Conservation (phyloP, 2,329 filamentous ascomycete genomes). For the Graphilbum ipis-grandicollis region DNA sequence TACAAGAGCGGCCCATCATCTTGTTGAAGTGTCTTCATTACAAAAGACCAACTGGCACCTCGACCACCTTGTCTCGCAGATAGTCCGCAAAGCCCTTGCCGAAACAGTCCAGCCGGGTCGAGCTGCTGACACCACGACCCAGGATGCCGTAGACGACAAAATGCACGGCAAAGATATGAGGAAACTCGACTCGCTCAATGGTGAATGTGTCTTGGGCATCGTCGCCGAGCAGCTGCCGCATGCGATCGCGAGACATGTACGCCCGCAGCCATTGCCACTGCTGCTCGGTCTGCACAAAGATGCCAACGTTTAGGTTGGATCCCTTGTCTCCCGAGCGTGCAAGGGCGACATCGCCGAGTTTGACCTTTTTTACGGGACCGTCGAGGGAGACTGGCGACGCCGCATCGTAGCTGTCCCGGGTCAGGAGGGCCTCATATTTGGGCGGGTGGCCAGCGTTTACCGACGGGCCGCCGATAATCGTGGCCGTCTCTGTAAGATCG, state of each 20-base stretch:
- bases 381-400: not conserved
- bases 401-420: constrained; percentile 3
- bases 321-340: constrained; percentile 17
- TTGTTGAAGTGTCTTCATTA: too few relatives aligned
- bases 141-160: constrained; percentile 25
- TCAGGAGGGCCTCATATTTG: constrained; percentile 5
- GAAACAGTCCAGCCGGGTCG: constrained; percentile 29
- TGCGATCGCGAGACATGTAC: constrained; percentile 16
- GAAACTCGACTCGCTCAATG: constrained; percentile 29
- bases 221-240: constrained; percentile 20
- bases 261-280: constrained; percentile 23
- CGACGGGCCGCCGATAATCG: not conserved
- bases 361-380: not conserved
- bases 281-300: constrained; percentile 18
- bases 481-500: not conserved
- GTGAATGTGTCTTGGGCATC: not conserved
- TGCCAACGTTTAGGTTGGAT: constrained; percentile 17
- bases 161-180: constrained; percentile 13
- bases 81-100: constrained; percentile 33
- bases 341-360: constrained; percentile 2
- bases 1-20: too few relatives aligned
- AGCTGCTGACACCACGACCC: constrained; percentile 25
- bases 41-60: not conserved
- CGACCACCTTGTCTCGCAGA: constrained; percentile 5
- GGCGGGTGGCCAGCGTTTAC: not conserved